Percentiles rank a stretch among this genome's conserved stretches.
Conservation (phyloP, 345 rosid species). For the Geranium brycei region DNA sequence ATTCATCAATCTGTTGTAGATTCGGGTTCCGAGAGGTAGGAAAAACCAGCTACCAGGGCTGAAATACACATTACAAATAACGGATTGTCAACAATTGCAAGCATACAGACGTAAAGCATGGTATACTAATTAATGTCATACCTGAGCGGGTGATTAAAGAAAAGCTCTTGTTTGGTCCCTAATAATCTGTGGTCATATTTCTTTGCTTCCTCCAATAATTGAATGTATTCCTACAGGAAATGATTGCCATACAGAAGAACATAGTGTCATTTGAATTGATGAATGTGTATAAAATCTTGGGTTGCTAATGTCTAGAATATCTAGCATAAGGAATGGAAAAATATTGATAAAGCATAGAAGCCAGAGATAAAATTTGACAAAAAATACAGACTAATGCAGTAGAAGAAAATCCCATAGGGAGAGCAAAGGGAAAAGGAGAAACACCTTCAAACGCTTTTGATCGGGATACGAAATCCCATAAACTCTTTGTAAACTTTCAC, state of each 20-base stretch:
- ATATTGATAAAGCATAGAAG: neutral
- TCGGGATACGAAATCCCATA: slow-evolving; percentile 98
- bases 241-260: neutral
- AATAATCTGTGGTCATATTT: slow-evolving; percentile 80
- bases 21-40: slow-evolving; percentile 77
- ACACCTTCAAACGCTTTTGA: slow-evolving; percentile 70
- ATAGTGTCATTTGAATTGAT: no score
- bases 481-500: slow-evolving; percentile 94
- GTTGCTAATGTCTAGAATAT: neutral
- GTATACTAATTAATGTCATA: slow-evolving; percentile 11
- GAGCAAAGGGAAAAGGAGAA: slow-evolving; percentile 4
- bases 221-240: slow-evolving; percentile 55
- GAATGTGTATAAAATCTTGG: neutral
- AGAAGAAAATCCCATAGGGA: neutral
- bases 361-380: neutral
- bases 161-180: slow-evolving; percentile 88
- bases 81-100: slow-evolving; percentile 8
- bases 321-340: neutral
- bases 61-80: slow-evolving; percentile 19
- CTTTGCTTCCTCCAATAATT: slow-evolving; percentile 69
- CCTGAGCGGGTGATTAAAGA: slow-evolving; percentile 85
- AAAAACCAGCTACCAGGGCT: slow-evolving; percentile 99
- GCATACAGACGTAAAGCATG: slow-evolving; percentile 2
- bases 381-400: neutral
- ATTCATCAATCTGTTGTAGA: slow-evolving; percentile 73